A percentile compares a stretch with the other conserved stretches of the same genome.
Evolutionary conservation across 2,329 filamentous ascomycete species (phyloP).

Genomic region (Pseudogymnoascus sp.): DNA sequence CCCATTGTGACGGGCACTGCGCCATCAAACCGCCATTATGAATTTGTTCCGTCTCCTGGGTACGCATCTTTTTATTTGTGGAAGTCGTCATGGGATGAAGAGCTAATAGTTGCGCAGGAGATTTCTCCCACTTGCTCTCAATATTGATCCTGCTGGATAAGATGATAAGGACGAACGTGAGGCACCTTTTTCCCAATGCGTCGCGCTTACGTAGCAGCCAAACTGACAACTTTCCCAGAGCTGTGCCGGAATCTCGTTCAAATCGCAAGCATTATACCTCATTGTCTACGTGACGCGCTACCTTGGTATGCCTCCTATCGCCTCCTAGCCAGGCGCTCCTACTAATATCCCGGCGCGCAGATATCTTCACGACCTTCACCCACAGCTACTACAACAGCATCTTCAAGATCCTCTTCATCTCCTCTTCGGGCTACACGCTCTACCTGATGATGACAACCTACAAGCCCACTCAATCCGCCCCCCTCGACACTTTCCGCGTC

Average conservation of each 20-base stretch:
- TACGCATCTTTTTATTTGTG: conserved; percentile 31
- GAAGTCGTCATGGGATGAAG: not conserved
- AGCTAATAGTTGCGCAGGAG: conserved; percentile 48
- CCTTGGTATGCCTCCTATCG: conserved; percentile 54
- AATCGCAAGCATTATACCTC: conserved; percentile 92
- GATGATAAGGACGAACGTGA: conserved; percentile 86
- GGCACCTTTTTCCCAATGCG: conserved; percentile 24
- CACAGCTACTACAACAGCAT: conserved; percentile 74
- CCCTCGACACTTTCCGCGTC: conserved; percentile 94
- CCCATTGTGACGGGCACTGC: conserved; percentile 4
- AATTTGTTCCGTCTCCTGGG: conserved; percentile 64
- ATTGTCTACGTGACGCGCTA: conserved; percentile 92
- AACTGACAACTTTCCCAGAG: conserved; percentile 52
- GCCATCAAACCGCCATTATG: conserved; percentile 40
- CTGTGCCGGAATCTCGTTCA: conserved; percentile 96
- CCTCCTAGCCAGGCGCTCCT: not conserved
- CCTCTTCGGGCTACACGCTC: conserved; percentile 83
- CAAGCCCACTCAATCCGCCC: conserved; percentile 95
- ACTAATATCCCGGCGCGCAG: conserved; percentile 36
- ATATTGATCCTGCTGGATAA: conserved; percentile 95
- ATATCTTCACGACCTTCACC: conserved; percentile 80
- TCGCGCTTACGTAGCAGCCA: not conserved
- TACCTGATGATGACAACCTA: conserved; percentile 98
- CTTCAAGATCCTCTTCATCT: conserved; percentile 95
- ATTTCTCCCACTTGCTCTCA: conserved; percentile 90